phyloP scores from a whole-genome alignment of 306 rosid genomes.

The Lotus japonicus region DNA sequence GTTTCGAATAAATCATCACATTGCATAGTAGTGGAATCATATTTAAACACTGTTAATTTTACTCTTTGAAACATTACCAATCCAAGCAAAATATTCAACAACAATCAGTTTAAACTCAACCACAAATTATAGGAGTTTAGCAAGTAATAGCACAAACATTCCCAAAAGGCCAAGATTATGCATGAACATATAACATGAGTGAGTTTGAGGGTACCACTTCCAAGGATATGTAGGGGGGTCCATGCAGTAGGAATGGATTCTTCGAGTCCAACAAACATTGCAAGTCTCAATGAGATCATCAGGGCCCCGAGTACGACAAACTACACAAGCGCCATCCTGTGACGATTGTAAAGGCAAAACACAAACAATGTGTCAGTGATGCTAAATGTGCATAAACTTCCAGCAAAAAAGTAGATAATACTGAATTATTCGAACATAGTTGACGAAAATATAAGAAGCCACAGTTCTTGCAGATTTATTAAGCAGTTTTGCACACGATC shows the following conservation, averaged over 20 bases:
- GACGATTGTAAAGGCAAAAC: slow-evolving; percentile 31
- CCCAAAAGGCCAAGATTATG: too few species aligned
- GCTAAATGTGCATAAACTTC: slow-evolving; percentile 18
- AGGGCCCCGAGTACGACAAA: slow-evolving; percentile 59
- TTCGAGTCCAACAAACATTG: slow-evolving; percentile 29
- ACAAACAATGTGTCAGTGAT: not conserved
- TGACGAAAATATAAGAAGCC: slow-evolving; percentile 4
- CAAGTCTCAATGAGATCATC: slow-evolving; percentile 70
- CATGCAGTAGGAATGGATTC: slow-evolving; percentile 62
- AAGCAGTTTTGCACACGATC: not conserved
- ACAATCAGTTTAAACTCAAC: too few species aligned
- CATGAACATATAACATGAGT: too few species aligned
- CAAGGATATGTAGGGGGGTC: slow-evolving; percentile 75
- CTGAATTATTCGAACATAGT: not conserved
- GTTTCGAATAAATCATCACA: too few species aligned
- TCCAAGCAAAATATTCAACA: too few species aligned
- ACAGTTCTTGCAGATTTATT: not conserved
- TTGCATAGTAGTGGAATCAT: too few species aligned
- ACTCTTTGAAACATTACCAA: too few species aligned
- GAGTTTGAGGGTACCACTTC: too few species aligned
- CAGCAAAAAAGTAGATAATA: too few species aligned
- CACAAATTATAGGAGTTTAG: too few species aligned
- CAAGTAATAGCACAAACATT: too few species aligned
- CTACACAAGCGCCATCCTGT: slow-evolving; percentile 41
- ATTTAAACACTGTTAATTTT: too few species aligned